Base-by-base conservation (phyloP, 768 basidiomycete species). In the Calocera viscosa region DNA sequence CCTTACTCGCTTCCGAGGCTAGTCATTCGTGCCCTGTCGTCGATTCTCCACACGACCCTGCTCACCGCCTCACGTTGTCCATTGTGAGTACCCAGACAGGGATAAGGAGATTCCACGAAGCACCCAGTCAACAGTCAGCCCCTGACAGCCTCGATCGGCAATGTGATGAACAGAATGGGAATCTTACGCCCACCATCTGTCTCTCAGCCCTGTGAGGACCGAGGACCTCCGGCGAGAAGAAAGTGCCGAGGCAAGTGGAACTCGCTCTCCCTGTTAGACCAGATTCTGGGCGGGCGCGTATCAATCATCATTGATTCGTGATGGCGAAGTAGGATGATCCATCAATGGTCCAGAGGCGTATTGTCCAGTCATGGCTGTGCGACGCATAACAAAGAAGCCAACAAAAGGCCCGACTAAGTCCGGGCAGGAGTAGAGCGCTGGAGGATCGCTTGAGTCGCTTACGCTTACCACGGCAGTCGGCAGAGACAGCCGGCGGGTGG, bases 381-480 rank as follows among this genome's bases (percentile, higher is more conserved):
- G 5, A 5, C 14, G 35, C 35, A 38, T 38, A 38, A 38, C 35
- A 38, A 38, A 38, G 24, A 47, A 47, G 16, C 19, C 19, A 19
- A 47, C 43, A 47, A 47, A 7, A 7, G 8, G 16, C 16, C 19
- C 7, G 43, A 8, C 5, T 19, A 47, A 3, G 19, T 47, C 16
- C 19, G 43, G 24, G 8, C 43, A 19, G 14, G 35, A 38, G 35
- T 38, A n/a, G 35, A 38, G 35, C 35, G 35, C 35, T 38, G 35
- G 35, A 38, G 35, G 35, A 5, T 60, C 53, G 53, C 53, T 60
- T 60, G 53, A 26, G 53, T 60, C 53, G 53, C 53, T 60, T 60
- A 32, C 30, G 26, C n/a, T n/a, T n/a, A n/a, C n/a, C 53, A 60
- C 30, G 53, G 26, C 22, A 16, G 22, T 32, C 24, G 24, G 30